phyloP scores from a whole-genome alignment of 106 monocot genomes.

The Dactylorhiza incarnata region DNA sequence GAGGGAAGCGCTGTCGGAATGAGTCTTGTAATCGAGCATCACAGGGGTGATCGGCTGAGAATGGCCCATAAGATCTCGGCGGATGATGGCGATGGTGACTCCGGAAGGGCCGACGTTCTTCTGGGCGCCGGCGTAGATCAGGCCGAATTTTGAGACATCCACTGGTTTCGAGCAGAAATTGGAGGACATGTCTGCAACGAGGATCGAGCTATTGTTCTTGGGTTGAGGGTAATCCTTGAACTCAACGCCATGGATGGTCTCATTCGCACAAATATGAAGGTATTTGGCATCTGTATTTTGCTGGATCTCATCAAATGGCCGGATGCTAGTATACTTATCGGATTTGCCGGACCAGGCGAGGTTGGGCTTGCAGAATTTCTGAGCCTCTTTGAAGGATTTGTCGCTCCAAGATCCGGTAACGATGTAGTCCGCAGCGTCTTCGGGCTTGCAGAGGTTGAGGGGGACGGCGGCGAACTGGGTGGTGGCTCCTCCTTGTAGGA shows the following conservation, averaged over 20 bases:
- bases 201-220: conserved; percentile 21
- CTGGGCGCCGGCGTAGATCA: conserved; percentile 97
- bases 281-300: conserved; percentile 58
- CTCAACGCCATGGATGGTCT: conserved; percentile 98
- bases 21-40: conserved; percentile 96
- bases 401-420: conserved; percentile 95
- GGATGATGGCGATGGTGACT: conserved; percentile 70
- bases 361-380: conserved; percentile 67
- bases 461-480: conserved; percentile 89
- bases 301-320: conserved; percentile 39
- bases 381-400: conserved; percentile 87
- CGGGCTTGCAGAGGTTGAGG: conserved; percentile 60
- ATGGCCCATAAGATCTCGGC: conserved; percentile 72
- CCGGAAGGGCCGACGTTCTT: conserved; percentile 98
- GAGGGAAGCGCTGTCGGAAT: conserved; percentile 60
- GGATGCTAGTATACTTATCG: conserved; percentile 82
- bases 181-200: conserved; percentile 98
- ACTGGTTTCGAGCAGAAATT: conserved; percentile 99
- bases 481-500: conserved; percentile 96
- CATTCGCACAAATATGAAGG: conserved; percentile 93
- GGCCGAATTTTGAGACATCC: conserved; percentile 80
- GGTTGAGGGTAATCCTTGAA: conserved; percentile 84
- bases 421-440: conserved; percentile 59
- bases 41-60: conserved; percentile 83
- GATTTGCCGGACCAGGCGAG: conserved; percentile 75